Percentiles rank a stretch among this genome's conserved stretches.
These are phyloP conservation scores for Handroanthus guayacan DNA, from an alignment of 257 asterid genomes.

Conservation along the genomic window DNA sequence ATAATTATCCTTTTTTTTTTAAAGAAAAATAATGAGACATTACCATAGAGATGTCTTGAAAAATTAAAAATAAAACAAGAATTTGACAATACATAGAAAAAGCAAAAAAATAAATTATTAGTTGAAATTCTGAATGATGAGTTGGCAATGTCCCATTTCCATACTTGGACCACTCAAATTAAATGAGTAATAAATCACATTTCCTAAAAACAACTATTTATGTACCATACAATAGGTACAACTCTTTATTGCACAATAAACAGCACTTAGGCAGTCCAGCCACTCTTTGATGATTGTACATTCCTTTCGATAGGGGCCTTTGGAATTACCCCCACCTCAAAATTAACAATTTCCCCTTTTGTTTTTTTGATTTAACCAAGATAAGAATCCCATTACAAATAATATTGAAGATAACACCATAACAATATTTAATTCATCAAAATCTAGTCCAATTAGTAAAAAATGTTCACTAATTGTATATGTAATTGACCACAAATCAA, in stretches of 20 bases:
- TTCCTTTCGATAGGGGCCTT: conserved; percentile 38
- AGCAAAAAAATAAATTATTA: conserved; percentile 12
- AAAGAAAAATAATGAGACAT: no score
- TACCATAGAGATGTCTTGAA: no score
- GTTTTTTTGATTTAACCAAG: background rate
- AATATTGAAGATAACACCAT: no score
- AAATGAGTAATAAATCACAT: background rate
- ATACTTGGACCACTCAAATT: conserved; percentile 38
- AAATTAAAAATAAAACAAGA: background rate
- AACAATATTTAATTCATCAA: no score
- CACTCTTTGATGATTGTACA: conserved; percentile 40
- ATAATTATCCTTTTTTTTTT: no score
- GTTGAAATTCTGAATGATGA: conserved; percentile 27
- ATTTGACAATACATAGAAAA: conserved; percentile 25
- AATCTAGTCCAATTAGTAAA: background rate
- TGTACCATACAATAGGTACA: conserved; percentile 32
- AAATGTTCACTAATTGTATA: background rate
- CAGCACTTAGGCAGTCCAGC: conserved; percentile 10
- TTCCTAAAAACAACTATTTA: conserved; percentile 9
- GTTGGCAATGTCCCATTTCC: conserved; percentile 32
- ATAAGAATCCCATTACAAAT: background rate
- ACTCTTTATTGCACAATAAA: conserved; percentile 38
- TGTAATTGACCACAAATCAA: background rate
- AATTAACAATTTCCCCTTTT: conserved; percentile 22
- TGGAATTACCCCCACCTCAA: conserved; percentile 30